Evolutionary conservation across 2,329 filamentous ascomycete species (phyloP).

Genomic region (Tolypocladium ovalisporum): DNA sequence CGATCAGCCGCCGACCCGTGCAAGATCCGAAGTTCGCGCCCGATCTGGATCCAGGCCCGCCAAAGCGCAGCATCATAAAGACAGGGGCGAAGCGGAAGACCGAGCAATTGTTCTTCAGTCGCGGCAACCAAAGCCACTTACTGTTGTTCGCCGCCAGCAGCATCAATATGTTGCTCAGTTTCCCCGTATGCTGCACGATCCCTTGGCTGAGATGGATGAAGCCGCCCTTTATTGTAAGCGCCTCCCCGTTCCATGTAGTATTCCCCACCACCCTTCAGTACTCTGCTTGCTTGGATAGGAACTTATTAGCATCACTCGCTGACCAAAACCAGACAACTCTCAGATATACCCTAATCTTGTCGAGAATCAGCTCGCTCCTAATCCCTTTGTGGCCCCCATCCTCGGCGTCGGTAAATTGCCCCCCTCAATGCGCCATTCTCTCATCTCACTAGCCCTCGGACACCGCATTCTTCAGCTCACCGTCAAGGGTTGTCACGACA

Average conservation of each 20-base stretch:
- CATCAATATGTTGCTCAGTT: neutral
- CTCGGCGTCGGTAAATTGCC: neutral
- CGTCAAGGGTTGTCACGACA: too few relatives aligned
- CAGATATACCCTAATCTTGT: neutral
- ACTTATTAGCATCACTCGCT: neutral
- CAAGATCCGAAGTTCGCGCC: neutral
- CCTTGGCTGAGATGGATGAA: neutral
- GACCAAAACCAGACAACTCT: neutral
- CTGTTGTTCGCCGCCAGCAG: neutral
- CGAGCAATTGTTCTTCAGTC: neutral
- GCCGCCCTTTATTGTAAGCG: neutral
- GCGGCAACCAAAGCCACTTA: neutral
- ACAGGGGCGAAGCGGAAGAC: neutral
- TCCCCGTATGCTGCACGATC: neutral
- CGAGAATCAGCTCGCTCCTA: neutral
- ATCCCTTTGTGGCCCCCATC: neutral
- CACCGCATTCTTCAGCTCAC: constrained; percentile 1
- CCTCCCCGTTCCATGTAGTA: neutral
- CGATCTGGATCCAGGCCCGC: neutral
- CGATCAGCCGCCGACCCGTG: neutral
- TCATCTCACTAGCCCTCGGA: constrained; percentile 1
- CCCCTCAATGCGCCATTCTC: neutral
- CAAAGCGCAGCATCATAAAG: neutral
- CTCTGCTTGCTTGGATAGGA: neutral
- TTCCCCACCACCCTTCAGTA: neutral